These are phyloP conservation scores for Pythium folliculosum DNA, from an alignment of 352 stramenopile genomes.

Conservation along the genomic window DNA sequence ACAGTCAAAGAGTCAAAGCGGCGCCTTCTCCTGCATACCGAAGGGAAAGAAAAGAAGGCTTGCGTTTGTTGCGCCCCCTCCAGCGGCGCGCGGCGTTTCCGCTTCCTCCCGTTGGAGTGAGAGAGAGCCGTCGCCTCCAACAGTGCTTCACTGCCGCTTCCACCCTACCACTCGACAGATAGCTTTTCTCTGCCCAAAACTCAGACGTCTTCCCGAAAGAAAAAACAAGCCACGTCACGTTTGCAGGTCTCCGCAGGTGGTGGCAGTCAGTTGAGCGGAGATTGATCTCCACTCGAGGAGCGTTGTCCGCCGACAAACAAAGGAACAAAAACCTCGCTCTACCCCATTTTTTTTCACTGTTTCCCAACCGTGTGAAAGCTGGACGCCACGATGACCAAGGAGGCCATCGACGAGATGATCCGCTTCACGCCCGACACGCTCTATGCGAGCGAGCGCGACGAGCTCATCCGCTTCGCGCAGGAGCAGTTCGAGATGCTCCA, in stretches of 20 bases:
- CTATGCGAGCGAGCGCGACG: constrained; percentile 27
- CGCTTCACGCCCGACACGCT: constrained; percentile 29
- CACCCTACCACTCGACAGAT: neutral
- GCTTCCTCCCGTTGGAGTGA: too few species aligned
- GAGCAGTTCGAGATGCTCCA: constrained; percentile 31
- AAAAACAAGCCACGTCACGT: neutral
- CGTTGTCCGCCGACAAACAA: neutral
- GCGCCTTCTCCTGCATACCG: constrained; percentile 6
- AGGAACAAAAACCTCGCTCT: neutral
- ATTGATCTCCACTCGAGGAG: neutral
- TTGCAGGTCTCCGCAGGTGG: neutral
- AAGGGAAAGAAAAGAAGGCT: constrained; percentile 8
- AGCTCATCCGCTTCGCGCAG: constrained; percentile 26
- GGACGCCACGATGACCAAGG: constrained; percentile 13
- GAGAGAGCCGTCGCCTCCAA: too few species aligned
- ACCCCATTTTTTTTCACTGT: neutral
- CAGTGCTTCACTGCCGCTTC: neutral
- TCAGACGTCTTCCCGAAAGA: constrained; percentile 5
- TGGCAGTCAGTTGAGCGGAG: neutral
- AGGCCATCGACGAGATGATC: constrained; percentile 11
- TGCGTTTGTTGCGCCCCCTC: constrained; percentile 1
- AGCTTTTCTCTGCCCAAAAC: constrained; percentile 5
- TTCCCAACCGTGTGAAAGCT: neutral
- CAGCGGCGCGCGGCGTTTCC: neutral
- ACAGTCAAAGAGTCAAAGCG: constrained; percentile 7